Evolutionary conservation across 371 early-diverging fungal genomes (phyloP), one percentile per base, ranked within the genome.

Genomic region (Mucor indicus): DNA sequence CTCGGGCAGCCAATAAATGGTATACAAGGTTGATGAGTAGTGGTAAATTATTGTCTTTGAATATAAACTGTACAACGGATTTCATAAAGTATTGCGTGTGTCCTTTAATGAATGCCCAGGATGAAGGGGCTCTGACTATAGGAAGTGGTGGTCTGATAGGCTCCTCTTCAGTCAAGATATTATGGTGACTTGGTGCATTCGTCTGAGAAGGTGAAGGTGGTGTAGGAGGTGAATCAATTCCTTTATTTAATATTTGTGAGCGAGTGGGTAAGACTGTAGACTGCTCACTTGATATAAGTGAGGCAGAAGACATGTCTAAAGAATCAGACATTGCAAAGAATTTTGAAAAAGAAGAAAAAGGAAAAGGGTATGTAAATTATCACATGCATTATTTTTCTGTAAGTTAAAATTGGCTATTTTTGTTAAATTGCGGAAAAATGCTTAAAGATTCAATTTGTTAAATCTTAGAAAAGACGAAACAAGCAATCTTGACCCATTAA

Each of bases 1-100:
- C 32, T 20, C 66, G 57, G 5, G 70, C 75, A 11, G 68, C 66
- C 15, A 48, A 21, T 6, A 64, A 31, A 36, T 70, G 75, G 31
- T 65, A 62, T 6, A 67, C 30, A 10, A 68, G 23, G 27, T 74
- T 67, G 32, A 74, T 38, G 1, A 74, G 23, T 13, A 74, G 33
- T 2, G 71, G 68, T 13, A 69, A 39, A 41, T 67, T 74, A 24
- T 74, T 74, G 42, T 74, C 64, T 39, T 57, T 64, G 47, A 74
- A 74, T 31, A 68, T 44, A 24, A 62, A 62, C 19, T 56, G 53
- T 13, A 68, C 22, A 15, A 48, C 20, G 0, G 62, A 35, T 35
- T 48, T 48, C 8, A 37, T 19, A 29, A 66, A 46, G 2, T 63
- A 57, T 20, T 44, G 39, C 1, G 45, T 33, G 38, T 71, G 67